Base-by-base conservation (phyloP, 192 early-diverging fungal genomes). In the Geranomyces variabilis region DNA sequence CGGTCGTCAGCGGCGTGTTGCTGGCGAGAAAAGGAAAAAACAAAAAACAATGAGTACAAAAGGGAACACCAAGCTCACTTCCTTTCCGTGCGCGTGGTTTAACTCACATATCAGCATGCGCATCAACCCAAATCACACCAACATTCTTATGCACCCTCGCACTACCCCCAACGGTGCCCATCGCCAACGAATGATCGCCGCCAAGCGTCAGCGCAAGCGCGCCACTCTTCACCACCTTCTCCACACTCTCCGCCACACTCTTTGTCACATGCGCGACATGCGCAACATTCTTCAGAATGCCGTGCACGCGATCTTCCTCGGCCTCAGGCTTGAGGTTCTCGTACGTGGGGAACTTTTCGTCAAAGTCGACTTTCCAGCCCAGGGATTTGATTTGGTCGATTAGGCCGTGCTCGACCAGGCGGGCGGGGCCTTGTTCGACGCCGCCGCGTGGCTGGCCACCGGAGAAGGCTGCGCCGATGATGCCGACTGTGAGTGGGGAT, bases 71-170 rank as follows among this genome's bases (percentile, higher is more conserved):
- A 15, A 53, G 51, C 24, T 53, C 7, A n/a, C n/a, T 53, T 17
- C 24, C 51, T 17, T 53, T 17, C 51, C 51, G 2, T 26, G 3
- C 17, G 51, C 51, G n/a, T n/a, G n/a, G n/a, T n/a, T n/a, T n/a
- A 19, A 60, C 58, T 60, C 31, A 60, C 58, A 72, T 72, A 29
- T 72, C 90, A 47, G 93, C 92, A 68, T 98, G 94, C 24, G 93
- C 94, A 78, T 98, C 94, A 14, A 98, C 87, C 96, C 94, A 98
- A 63, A 98, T 87, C 70, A 98, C 86, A 66, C 93, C 92, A 55
- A 92, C 58, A 65, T 94, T 89, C 70, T 89, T 81, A 79, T 96
- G 85, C 28, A 90, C 91, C 13, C 84, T 53, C 43, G 93, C 79
- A 28, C 86, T 84, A 34, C 94, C 96, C 41, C 88, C 86, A 0